Percentiles rank a stretch among this genome's conserved stretches.
phyloP scores from a whole-genome alignment of 768 basidiomycete species.

The Pleurotus djamor region DNA sequence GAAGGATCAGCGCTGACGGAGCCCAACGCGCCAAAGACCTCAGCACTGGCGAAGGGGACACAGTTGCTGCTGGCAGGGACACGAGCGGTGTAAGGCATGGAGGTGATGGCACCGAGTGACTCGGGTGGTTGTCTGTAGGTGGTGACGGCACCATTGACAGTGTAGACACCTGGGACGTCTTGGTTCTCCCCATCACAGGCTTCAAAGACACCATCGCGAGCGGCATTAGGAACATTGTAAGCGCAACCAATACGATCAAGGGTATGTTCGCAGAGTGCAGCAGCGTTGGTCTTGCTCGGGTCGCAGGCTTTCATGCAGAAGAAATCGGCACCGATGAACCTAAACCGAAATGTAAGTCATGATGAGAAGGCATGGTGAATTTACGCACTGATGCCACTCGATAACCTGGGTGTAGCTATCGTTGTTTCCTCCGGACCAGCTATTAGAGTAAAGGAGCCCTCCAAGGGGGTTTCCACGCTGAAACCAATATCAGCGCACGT shows the following conservation, averaged over 20 bases:
- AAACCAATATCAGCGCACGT: background rate
- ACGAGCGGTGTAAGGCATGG: conserved; percentile 12
- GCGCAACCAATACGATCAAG: conserved; percentile 60
- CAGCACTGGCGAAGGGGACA: conserved; percentile 7
- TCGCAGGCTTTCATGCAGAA: conserved; percentile 68
- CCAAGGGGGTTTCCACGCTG: conserved; percentile 44
- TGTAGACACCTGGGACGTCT: conserved; percentile 39
- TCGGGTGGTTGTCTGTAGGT: conserved; percentile 14
- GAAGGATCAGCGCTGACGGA: background rate
- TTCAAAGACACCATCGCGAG: conserved; percentile 47
- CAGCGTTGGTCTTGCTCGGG: conserved; percentile 38
- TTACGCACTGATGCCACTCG: conserved; percentile 57
- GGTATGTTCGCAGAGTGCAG: conserved; percentile 54
- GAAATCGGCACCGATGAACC: conserved; percentile 51
- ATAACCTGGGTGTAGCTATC: conserved; percentile 36
- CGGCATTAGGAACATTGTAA: conserved; percentile 59
- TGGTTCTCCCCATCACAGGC: conserved; percentile 52
- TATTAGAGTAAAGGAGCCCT: conserved; percentile 66
- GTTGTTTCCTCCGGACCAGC: conserved; percentile 24
- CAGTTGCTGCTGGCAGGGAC: conserved; percentile 13
- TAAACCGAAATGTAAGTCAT: conserved; percentile 13
- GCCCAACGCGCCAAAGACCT: conserved; percentile 3
- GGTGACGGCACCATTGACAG: conserved; percentile 8
- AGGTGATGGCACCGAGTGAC: conserved; percentile 5
- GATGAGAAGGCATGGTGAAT: background rate